Base-by-base conservation (phyloP, 176 grass and related monocot species). In the Pharus latifolius region DNA sequence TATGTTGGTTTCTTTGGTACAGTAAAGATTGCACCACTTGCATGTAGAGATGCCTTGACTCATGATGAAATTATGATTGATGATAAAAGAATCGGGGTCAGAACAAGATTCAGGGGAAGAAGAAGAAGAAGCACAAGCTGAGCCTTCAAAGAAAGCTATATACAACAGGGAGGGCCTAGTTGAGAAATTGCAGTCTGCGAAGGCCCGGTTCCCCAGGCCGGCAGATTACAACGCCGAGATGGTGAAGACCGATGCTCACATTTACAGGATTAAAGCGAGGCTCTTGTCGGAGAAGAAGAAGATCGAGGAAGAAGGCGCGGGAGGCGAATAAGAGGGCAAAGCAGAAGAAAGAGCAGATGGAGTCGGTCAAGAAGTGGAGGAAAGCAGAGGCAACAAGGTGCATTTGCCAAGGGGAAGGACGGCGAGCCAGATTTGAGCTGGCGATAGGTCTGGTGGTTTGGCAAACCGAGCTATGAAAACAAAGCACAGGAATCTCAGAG, bases 311-410 rank as follows among this genome's bases (percentile, higher is more conserved):
- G 78, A 89, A 98, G 67, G 75, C 70, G 24, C 78, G 91, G 79
- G 93, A 98, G 63, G 30, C 76, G 5, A 98, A 74, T 47, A 87
- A 93, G 75, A 83, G 87, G 70, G 75, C 81, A 27, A 98, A 94
- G 79, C 59, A 81, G 49, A 98, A 98, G 84, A 98, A 99, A 61
- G 95, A 99, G 44, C 79, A 86, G n/a, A 99, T 99, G 3, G 95
- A 99, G 23, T 90, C 84, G 0, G 90, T 99, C 35, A 99, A 94
- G 76, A 94, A 91, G 83, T 99, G 95, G 95, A 85, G 95, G n/a
- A 72, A 99, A 99, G 60, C 95, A 99, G 56, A 87, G 95, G 53
- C 90, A 94, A 17, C 87, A 81, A 20, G 82, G 85, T 24, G 87
- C 90, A 16, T 99, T 94, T 78, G 46, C 71, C 3, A 88, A 85